Conservation (phyloP, 2,329 filamentous ascomycete species). For the Aspergillus carbonarius region DNA sequence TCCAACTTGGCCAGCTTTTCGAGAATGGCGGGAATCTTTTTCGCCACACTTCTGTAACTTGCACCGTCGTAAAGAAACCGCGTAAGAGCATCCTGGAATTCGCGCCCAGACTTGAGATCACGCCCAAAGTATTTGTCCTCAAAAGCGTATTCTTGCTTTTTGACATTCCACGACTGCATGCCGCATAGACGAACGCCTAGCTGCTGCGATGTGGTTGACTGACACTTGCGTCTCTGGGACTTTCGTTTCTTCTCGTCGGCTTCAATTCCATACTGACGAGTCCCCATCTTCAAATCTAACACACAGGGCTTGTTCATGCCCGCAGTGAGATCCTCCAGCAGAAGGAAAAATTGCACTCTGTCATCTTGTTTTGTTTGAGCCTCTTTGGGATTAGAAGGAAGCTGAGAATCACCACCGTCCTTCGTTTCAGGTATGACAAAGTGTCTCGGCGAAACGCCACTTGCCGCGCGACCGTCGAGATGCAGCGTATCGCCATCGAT, state of each 20-base stretch:
- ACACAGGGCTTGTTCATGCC: slow-evolving; percentile 97
- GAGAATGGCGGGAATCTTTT: slow-evolving; percentile 84
- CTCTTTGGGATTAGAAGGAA: slow-evolving; percentile 73
- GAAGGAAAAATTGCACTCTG: slow-evolving; percentile 86
- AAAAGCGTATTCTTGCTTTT: slow-evolving; percentile 82
- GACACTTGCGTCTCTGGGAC: slow-evolving; percentile 90
- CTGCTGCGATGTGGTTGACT: slow-evolving; percentile 84
- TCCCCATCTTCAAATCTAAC: slow-evolving; percentile 98
- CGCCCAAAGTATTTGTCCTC: slow-evolving; percentile 98
- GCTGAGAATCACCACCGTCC: slow-evolving; percentile 31
- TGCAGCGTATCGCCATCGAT: neutral
- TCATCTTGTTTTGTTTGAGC: slow-evolving; percentile 56
- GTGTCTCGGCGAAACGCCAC: slow-evolving; percentile 5
- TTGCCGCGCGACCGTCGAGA: neutral
- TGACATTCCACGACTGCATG: slow-evolving; percentile 91
- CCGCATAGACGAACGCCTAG: slow-evolving; percentile 93
- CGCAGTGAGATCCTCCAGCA: slow-evolving; percentile 91
- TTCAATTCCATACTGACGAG: slow-evolving; percentile 91
- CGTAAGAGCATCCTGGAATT: slow-evolving; percentile 85
- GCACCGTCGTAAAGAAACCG: slow-evolving; percentile 89
- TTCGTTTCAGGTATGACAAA: slow-evolving; percentile 10
- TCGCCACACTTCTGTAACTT: slow-evolving; percentile 73
- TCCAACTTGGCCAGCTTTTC: slow-evolving; percentile 82
- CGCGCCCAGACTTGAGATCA: slow-evolving; percentile 77
- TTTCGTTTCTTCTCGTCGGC: slow-evolving; percentile 88